These are phyloP conservation scores for Hordeum marinum DNA, from an alignment of 176 grass and related monocot genomes.

Conservation along the genomic window DNA sequence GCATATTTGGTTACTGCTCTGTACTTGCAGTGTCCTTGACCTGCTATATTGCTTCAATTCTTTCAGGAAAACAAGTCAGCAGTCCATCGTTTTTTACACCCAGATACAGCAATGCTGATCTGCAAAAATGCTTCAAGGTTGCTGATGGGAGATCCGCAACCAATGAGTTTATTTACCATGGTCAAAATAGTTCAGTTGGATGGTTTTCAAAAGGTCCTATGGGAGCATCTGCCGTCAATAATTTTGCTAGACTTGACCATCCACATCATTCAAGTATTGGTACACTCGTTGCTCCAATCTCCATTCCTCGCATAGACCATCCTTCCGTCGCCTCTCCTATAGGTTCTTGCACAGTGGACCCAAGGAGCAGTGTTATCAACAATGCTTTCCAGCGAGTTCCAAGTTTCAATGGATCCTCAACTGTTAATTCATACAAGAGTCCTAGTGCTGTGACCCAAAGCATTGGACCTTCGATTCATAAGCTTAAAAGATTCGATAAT, in stretches of 20 bases:
- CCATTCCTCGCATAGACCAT: slow-evolving; percentile 28
- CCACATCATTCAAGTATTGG: slow-evolving; percentile 20
- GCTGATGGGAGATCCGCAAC: slow-evolving; percentile 20
- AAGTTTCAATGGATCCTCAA: slow-evolving; percentile 37
- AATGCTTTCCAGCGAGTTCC: slow-evolving; percentile 38
- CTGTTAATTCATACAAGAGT: slow-evolving; percentile 21
- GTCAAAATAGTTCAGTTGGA: slow-evolving; percentile 32
- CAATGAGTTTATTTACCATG: slow-evolving; percentile 33
- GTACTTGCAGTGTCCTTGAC: slow-evolving; percentile 9
- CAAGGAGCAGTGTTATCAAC: slow-evolving; percentile 22
- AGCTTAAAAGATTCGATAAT: slow-evolving; percentile 11
- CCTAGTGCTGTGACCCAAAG: slow-evolving; percentile 23
- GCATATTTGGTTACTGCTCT: slow-evolving; percentile 4
- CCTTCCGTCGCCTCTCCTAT: slow-evolving; percentile 16
- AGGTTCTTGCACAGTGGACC: slow-evolving; percentile 26
- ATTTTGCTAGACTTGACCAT: slow-evolving; percentile 28
- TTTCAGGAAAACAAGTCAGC: slow-evolving; percentile 48
- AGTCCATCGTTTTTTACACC: slow-evolving; percentile 21
- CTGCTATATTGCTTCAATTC: slow-evolving; percentile 13
- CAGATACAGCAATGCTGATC: slow-evolving; percentile 18
- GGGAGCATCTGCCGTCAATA: slow-evolving; percentile 21
- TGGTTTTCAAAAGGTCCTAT: slow-evolving; percentile 41
- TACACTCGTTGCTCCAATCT: slow-evolving; percentile 30
- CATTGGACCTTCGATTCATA: slow-evolving; percentile 20
- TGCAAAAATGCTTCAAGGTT: slow-evolving; percentile 24